These are phyloP conservation scores for Marchantia polymorpha DNA, from an alignment of 225 moss, liverwort and hornwort species.

Conservation along the genomic window DNA sequence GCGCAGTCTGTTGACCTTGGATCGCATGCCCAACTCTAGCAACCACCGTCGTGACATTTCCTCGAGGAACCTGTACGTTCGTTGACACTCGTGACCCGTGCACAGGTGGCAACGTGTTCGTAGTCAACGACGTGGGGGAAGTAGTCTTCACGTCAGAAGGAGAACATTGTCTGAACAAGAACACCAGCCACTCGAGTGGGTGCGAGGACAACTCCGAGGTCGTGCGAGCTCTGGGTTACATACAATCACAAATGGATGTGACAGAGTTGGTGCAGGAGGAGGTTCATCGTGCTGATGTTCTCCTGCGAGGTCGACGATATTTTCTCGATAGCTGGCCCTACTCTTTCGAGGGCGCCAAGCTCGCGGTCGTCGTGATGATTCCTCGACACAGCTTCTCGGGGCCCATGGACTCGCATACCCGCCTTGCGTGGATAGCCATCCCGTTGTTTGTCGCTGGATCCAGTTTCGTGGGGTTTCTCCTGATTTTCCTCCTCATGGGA, in stretches of 20 bases:
- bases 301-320: conserved; percentile 49
- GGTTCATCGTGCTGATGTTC: conserved; percentile 53
- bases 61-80: too few species aligned
- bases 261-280: conserved; percentile 45
- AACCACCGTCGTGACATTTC: background rate
- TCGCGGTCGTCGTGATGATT: conserved; percentile 68
- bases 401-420: conserved; percentile 54
- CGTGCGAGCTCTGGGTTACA: conserved; percentile 25
- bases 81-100: background rate
- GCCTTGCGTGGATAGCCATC: conserved; percentile 57
- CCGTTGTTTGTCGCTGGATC: conserved; percentile 54
- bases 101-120: conserved; percentile 71
- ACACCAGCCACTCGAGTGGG: conserved; percentile 15
- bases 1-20: background rate
- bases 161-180: conserved; percentile 35
- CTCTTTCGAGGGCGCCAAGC: conserved; percentile 53
- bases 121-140: conserved; percentile 62
- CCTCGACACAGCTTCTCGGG: conserved; percentile 66
- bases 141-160: conserved; percentile 66
- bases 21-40: background rate
- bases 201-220: conserved; percentile 48
- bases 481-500: conserved; percentile 59
- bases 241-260: conserved; percentile 29
- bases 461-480: conserved; percentile 53
- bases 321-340: conserved; percentile 66